phyloP scores from a whole-genome alignment of 768 basidiomycete species.

The Daedalea quercina region DNA sequence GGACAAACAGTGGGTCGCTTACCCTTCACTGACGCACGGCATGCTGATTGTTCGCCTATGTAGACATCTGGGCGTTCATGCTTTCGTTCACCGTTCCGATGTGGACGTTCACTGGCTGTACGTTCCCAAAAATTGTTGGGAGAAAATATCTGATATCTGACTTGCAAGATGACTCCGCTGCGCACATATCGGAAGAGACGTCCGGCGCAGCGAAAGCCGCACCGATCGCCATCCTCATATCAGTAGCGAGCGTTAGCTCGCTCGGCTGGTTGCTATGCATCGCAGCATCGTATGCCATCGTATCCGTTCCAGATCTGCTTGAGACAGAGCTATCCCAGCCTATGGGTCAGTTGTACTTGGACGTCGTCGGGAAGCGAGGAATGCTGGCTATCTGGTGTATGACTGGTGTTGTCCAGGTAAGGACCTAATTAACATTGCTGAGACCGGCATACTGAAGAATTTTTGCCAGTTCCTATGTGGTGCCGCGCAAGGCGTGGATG shows the following conservation, averaged over 20 bases:
- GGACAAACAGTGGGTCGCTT: conserved; percentile 44
- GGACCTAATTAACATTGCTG: neutral
- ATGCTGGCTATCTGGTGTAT: conserved; percentile 69
- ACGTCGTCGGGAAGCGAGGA: conserved; percentile 57
- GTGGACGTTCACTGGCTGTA: conserved; percentile 76
- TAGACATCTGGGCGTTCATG: conserved; percentile 69
- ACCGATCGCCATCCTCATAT: conserved; percentile 61
- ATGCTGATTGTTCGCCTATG: neutral
- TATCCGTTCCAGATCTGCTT: conserved; percentile 47
- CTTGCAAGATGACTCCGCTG: conserved; percentile 63
- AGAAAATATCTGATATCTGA: neutral
- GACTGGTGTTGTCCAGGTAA: conserved; percentile 54
- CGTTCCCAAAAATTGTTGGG: too few species aligned
- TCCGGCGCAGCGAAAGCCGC: conserved; percentile 55
- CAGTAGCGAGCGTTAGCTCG: conserved; percentile 47
- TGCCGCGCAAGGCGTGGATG: conserved; percentile 68
- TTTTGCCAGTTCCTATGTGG: conserved; percentile 54
- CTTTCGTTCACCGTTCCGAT: conserved; percentile 66
- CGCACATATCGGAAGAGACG: conserved; percentile 69
- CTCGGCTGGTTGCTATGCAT: conserved; percentile 60
- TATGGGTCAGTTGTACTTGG: conserved; percentile 64
- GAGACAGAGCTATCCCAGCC: conserved; percentile 46
- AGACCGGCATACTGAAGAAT: neutral
- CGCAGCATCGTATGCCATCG: conserved; percentile 54
- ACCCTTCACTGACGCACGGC: neutral